Evolutionary conservation across 2,329 filamentous ascomycete genomes (phyloP).

Genomic region (Hymenoscyphus fructigenus): DNA sequence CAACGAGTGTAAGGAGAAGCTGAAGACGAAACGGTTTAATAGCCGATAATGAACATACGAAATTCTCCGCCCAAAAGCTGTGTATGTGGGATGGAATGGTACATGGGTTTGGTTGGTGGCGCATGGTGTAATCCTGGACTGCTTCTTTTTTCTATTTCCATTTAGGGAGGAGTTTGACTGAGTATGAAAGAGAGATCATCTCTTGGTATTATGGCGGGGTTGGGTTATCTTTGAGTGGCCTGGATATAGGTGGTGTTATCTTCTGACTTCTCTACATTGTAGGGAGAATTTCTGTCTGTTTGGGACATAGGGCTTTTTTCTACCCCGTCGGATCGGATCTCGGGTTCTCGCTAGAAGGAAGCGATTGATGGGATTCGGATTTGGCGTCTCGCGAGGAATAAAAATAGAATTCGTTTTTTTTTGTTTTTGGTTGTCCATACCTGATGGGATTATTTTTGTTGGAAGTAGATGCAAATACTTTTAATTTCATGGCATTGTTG

Average conservation of each 20-base stretch:
- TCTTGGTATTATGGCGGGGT: not conserved
- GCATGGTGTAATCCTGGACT: not conserved
- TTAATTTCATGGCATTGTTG: not conserved
- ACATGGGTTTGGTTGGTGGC: not conserved
- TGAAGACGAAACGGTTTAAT: constrained; percentile 32
- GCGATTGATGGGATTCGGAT: not conserved
- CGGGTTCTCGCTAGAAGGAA: not conserved
- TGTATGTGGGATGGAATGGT: constrained; percentile 5
- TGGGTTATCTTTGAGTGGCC: not conserved
- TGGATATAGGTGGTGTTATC: not conserved
- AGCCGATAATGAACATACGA: constrained; percentile 21
- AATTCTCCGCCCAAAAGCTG: not conserved
- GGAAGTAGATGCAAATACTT: not conserved
- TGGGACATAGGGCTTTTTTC: not conserved
- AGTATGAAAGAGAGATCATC: not conserved
- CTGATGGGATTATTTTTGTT: not conserved
- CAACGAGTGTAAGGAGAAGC: constrained; percentile 35
- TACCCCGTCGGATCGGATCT: not conserved
- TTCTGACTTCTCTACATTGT: not conserved
- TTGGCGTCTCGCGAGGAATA: not conserved
- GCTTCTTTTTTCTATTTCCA: no score
- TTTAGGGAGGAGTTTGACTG: not conserved
- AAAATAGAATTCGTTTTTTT: not conserved
- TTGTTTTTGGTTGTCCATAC: not conserved
- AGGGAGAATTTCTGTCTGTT: not conserved